phyloP scores from a whole-genome alignment of 225 moss, liverwort and hornwort genomes.

The Bryoerythrophyllum caledonicum region DNA sequence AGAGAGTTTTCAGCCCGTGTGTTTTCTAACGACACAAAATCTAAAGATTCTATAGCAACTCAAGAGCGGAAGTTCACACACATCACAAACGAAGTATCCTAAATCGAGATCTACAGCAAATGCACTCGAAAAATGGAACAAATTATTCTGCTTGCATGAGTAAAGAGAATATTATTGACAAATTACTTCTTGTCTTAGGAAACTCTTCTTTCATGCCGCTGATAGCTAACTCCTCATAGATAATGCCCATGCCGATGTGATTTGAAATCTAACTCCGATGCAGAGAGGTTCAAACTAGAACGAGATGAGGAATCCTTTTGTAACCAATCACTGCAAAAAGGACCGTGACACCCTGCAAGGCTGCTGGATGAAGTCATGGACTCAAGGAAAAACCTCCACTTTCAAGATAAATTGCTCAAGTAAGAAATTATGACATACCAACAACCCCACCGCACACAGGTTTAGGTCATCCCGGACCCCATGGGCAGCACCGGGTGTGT shows the following conservation, averaged over 20 bases:
- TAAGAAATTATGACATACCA: background rate
- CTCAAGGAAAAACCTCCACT: conserved; percentile 17
- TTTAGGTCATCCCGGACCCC: conserved; percentile 32
- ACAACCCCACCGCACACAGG: background rate
- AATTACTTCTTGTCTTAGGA: too few relatives aligned
- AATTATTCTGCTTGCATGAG: too few relatives aligned
- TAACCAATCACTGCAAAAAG: conserved; percentile 27
- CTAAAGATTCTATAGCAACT: too few relatives aligned
- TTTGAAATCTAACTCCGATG: background rate
- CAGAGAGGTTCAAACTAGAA: conserved; percentile 11
- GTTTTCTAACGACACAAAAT: too few relatives aligned
- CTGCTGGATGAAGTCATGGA: conserved; percentile 36
- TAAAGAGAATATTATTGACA: too few relatives aligned
- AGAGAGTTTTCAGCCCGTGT: too few relatives aligned
- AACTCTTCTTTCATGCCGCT: conserved; percentile 17
- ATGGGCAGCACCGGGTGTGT: conserved; percentile 10
- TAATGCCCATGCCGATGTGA: conserved; percentile 5
- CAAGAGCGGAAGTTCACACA: too few relatives aligned
- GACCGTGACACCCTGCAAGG: conserved; percentile 24
- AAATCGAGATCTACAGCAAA: too few relatives aligned
- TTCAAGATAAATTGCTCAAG: background rate
- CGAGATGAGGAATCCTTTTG: conserved; percentile 9
- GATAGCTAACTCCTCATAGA: too few relatives aligned
- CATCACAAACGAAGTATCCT: too few relatives aligned
- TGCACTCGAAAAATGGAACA: too few relatives aligned